A percentile compares a stretch with the other conserved stretches of the same genome.
Evolutionary conservation across 1,284 basidiomycete species (phyloP).

Genomic region (Lentinula novae-zelandiae): DNA sequence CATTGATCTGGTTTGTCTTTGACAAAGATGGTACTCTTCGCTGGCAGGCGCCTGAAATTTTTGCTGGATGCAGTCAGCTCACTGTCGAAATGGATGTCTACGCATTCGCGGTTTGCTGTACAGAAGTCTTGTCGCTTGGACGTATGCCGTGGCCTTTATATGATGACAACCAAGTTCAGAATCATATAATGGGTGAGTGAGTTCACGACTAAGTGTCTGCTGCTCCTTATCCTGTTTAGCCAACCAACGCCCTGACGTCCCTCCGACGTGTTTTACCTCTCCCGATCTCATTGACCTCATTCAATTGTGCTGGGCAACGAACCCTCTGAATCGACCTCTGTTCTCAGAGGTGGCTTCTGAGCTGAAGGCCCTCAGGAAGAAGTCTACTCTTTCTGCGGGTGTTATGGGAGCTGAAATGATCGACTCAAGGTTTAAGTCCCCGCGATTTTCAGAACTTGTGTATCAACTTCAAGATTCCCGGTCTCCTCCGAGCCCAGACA

Average conservation of each 20-base stretch:
- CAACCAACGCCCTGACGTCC: slow-evolving; percentile 51
- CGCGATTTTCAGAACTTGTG: slow-evolving; percentile 13
- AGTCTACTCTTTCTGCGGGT: slow-evolving; percentile 21
- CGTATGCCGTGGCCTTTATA: slow-evolving; percentile 56
- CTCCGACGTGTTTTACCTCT: slow-evolving; percentile 26
- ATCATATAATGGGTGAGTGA: slow-evolving; percentile 59
- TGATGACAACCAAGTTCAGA: slow-evolving; percentile 56
- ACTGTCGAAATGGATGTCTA: slow-evolving; percentile 68
- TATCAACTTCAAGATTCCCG: slow-evolving; percentile 3
- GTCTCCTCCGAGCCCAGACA: slow-evolving; percentile 27
- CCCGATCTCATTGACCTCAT: slow-evolving; percentile 36
- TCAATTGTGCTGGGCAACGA: slow-evolving; percentile 44
- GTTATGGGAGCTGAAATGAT: slow-evolving; percentile 20
- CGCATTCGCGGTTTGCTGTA: slow-evolving; percentile 67
- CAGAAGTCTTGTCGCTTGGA: slow-evolving; percentile 67
- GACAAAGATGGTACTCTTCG: slow-evolving; percentile 52
- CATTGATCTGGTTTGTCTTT: neutral
- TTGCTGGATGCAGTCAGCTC: slow-evolving; percentile 45
- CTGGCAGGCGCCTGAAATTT: slow-evolving; percentile 75
- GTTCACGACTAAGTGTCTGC: neutral
- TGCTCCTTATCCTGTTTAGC: slow-evolving; percentile 30
- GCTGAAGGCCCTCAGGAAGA: slow-evolving; percentile 33
- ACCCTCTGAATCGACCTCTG: slow-evolving; percentile 40
- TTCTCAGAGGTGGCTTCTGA: slow-evolving; percentile 43
- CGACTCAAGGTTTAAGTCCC: slow-evolving; percentile 20